Evolutionary conservation across 768 basidiomycete genomes (phyloP).

Genomic region (Auricularia cornea): DNA sequence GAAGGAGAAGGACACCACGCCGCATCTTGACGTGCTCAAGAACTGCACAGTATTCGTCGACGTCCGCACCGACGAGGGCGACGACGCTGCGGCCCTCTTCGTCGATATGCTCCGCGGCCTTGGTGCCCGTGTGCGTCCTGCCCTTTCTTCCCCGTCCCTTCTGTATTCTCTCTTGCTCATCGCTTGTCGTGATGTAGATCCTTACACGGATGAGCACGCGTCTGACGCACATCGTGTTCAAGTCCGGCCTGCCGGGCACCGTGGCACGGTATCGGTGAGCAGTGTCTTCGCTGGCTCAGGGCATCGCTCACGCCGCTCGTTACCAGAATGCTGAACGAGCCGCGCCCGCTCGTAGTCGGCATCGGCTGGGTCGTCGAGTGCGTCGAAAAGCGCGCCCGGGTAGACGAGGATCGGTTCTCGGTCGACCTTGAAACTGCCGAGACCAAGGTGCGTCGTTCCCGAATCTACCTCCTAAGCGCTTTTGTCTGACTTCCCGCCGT

Average conservation of each 20-base stretch:
- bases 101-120: slow-evolving; percentile 72
- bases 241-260: slow-evolving; percentile 72
- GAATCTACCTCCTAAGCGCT: not conserved
- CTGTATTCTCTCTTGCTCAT: not conserved
- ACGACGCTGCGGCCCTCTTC: slow-evolving; percentile 74
- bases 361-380: slow-evolving; percentile 89
- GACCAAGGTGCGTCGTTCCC: not conserved
- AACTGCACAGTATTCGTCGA: slow-evolving; percentile 80
- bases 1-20: not conserved
- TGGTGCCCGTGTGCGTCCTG: slow-evolving; percentile 63
- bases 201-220: slow-evolving; percentile 57
- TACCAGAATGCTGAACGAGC: slow-evolving; percentile 52
- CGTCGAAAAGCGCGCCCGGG: slow-evolving; percentile 52
- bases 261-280: slow-evolving; percentile 59
- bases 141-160: not conserved
- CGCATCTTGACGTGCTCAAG: slow-evolving; percentile 40
- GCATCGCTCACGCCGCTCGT: not conserved
- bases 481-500: not conserved
- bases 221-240: slow-evolving; percentile 80
- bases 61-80: slow-evolving; percentile 63
- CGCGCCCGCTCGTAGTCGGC: slow-evolving; percentile 65
- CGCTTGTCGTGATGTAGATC: too few species aligned
- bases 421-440: slow-evolving; percentile 45
- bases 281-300: not conserved
- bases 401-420: slow-evolving; percentile 58